phyloP scores from a whole-genome alignment of 1,284 basidiomycete genomes.

The Marasmius fiardii region DNA sequence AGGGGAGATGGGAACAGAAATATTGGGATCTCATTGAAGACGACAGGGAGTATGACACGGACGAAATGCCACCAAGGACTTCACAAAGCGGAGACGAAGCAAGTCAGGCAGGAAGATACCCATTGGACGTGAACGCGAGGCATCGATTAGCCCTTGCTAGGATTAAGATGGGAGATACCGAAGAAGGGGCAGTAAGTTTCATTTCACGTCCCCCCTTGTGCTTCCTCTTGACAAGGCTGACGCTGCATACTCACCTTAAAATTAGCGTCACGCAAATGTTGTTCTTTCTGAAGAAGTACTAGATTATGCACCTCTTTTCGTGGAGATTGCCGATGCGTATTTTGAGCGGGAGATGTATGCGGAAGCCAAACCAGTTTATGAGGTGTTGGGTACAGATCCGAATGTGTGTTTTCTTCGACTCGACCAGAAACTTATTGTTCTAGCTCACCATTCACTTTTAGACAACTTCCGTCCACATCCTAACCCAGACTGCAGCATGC shows the following conservation, averaged over 20 bases:
- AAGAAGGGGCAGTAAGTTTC: conserved; percentile 73
- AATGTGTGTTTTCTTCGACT: conserved; percentile 42
- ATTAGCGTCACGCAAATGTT: conserved; percentile 71
- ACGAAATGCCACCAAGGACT: conserved; percentile 25
- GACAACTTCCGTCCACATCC: conserved; percentile 67
- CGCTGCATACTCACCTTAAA: background rate
- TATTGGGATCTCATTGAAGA: conserved; percentile 85
- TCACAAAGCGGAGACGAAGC: conserved; percentile 19
- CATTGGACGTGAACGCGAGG: conserved; percentile 78
- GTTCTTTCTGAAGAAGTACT: conserved; percentile 69
- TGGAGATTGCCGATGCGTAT: conserved; percentile 83
- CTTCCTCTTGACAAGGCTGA: too few species aligned
- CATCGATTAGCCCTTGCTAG: conserved; percentile 86
- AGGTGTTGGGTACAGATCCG: conserved; percentile 69
- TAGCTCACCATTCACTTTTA: conserved; percentile 20
- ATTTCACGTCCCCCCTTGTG: too few species aligned
- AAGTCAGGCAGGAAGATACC: conserved; percentile 48
- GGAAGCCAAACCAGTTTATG: conserved; percentile 78
- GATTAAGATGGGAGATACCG: conserved; percentile 76
- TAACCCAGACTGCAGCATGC: conserved; percentile 72
- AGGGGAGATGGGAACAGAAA: conserved; percentile 70
- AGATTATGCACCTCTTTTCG: conserved; percentile 77
- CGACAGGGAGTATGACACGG: conserved; percentile 83
- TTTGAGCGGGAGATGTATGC: conserved; percentile 72
- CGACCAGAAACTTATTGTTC: background rate